Conservation (phyloP, 164 flowering plant species). For the Buxus sempervirens region DNA sequence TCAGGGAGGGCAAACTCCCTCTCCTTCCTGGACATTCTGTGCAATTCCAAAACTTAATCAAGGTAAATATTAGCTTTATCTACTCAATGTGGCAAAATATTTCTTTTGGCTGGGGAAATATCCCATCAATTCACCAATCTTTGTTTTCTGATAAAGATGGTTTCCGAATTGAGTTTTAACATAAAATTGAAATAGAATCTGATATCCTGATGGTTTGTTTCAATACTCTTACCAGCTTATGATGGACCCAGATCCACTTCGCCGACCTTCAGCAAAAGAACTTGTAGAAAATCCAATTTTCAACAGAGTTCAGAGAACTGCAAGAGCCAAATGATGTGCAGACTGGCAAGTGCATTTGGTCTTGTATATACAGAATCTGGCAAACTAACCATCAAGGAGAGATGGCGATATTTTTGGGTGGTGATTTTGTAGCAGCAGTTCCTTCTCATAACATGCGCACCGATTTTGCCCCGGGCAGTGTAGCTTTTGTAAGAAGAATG, state of each 20-base stretch:
- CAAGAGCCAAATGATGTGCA: conserved; percentile 17
- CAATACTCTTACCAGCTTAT: conserved; percentile 46
- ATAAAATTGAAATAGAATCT: no score
- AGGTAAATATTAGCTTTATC: conserved; percentile 39
- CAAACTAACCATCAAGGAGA: conserved; percentile 2
- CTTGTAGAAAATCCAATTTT: conserved; percentile 66
- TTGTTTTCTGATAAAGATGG: not conserved
- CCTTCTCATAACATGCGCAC: not conserved
- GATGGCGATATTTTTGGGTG: not conserved
- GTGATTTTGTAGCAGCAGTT: conserved; percentile 11
- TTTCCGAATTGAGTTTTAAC: no score
- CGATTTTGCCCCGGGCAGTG: conserved; percentile 8
- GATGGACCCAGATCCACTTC: conserved; percentile 78
- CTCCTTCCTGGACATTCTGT: conserved; percentile 87
- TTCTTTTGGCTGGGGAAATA: not conserved
- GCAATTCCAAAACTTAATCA: conserved; percentile 79
- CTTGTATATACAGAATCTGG: conserved; percentile 1
- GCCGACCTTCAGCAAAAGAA: conserved; percentile 87
- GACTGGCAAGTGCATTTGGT: not conserved
- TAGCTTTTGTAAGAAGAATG: conserved; percentile 7
- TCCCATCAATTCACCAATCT: not conserved
- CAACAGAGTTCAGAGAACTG: conserved; percentile 24
- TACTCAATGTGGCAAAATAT: not conserved
- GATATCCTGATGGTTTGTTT: not conserved
- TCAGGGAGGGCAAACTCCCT: conserved; percentile 74